These are phyloP conservation scores for Centaurea solstitialis DNA, from an alignment of 129 eudicot genomes.

Conservation along the genomic window DNA sequence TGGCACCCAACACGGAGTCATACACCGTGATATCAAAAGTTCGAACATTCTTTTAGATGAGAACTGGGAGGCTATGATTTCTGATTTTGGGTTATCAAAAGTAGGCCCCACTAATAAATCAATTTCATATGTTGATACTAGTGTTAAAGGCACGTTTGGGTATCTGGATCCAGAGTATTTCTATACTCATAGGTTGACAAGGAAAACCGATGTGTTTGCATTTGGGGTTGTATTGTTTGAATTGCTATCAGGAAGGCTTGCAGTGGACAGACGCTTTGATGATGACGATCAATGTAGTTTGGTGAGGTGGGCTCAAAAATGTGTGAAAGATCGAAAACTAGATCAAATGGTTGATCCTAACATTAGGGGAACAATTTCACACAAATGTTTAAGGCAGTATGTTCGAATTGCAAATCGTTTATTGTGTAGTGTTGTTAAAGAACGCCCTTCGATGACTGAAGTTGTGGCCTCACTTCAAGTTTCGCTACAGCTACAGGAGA, in stretches of 20 bases:
- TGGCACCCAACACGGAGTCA: too few species aligned
- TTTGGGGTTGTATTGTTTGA: constrained; percentile 20
- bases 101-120: constrained; percentile 1
- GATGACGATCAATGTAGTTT: constrained; percentile 13
- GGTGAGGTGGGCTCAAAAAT: neutral
- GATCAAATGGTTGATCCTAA: constrained; percentile 12
- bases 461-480: constrained; percentile 20
- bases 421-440: neutral
- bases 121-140: neutral
- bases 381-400: neutral
- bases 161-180: constrained; percentile 16
- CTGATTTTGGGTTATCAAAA: constrained; percentile 16
- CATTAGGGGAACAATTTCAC: neutral
- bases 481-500: neutral
- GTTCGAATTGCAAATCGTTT: constrained; percentile 10
- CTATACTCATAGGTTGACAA: neutral
- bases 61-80: neutral
- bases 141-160: constrained; percentile 13
- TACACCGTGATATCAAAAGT: too few species aligned
- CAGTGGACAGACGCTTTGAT: neutral
- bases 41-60: too few species aligned
- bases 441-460: constrained; percentile 28
- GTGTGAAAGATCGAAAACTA: neutral
- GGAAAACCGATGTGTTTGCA: constrained; percentile 15
- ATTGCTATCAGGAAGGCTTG: constrained; percentile 18